A percentile compares a stretch with the other conserved stretches of the same genome.
Evolutionary conservation across 148 eudicot genomes (phyloP).

Genomic region (Rhododendron vialii): DNA sequence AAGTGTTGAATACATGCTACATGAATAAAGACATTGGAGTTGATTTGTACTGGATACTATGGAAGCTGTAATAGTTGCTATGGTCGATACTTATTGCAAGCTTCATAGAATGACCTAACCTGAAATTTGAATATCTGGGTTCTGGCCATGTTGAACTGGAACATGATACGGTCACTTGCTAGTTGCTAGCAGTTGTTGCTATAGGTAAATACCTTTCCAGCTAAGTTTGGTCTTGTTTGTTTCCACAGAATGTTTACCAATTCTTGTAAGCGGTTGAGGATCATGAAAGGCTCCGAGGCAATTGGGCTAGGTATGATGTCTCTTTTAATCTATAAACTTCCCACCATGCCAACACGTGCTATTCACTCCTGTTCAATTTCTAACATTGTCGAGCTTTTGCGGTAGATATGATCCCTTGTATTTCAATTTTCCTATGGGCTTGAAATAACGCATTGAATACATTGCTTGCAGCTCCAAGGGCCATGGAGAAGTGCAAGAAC

Average conservation of each 20-base stretch:
- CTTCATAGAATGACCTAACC: background rate
- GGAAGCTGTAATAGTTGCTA: background rate
- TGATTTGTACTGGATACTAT: background rate
- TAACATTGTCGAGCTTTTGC: background rate
- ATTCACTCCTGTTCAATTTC: background rate
- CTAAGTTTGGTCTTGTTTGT: background rate
- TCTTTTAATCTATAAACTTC: background rate
- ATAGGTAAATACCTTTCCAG: background rate
- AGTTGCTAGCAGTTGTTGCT: background rate
- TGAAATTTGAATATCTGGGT: background rate
- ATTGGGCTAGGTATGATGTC: constrained; percentile 43
- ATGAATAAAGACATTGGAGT: background rate
- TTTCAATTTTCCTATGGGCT: background rate
- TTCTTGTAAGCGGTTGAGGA: constrained; percentile 55
- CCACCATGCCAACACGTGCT: background rate
- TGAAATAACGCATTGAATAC: background rate
- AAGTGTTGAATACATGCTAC: background rate
- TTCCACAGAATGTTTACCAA: constrained; percentile 35
- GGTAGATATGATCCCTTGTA: background rate
- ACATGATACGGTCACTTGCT: background rate
- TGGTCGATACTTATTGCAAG: background rate
- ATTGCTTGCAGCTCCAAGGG: constrained; percentile 45
- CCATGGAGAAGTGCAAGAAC: constrained; percentile 37
- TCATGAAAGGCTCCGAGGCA: constrained; percentile 64
- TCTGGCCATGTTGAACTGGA: background rate